Conservation (phyloP, 2,329 filamentous ascomycete genomes). For the Decorospora gaudefroyi region DNA sequence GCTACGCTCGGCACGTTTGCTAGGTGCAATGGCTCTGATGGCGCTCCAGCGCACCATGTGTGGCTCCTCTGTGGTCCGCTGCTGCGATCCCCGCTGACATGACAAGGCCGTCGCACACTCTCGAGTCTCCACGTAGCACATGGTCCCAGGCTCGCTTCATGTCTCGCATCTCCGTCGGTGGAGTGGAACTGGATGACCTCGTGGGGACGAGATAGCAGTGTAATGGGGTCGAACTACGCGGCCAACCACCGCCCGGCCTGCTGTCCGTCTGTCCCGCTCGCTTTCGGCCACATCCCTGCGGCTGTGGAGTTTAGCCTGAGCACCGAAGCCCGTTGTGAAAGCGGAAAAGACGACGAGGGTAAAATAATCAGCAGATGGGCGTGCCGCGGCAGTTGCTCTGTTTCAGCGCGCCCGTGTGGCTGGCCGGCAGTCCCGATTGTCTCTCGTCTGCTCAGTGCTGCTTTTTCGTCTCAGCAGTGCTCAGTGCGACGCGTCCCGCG, state of each 20-base stretch:
- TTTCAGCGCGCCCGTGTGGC: constrained; percentile 40
- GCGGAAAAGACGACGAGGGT: constrained; percentile 34
- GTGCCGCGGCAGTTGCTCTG: constrained; percentile 36
- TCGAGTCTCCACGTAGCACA: constrained; percentile 49
- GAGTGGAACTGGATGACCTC: constrained; percentile 23
- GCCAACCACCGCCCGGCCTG: constrained; percentile 39
- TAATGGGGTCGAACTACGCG: constrained; percentile 7
- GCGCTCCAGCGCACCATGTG: constrained; percentile 21
- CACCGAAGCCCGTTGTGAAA: constrained; percentile 36
- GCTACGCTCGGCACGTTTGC: constrained; percentile 46
- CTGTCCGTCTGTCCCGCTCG: constrained; percentile 45
- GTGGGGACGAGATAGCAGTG: constrained; percentile 20
- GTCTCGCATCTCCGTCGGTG: constrained; percentile 14
- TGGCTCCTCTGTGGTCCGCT: constrained; percentile 27
- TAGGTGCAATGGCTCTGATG: no score
- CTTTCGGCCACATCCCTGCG: constrained; percentile 31
- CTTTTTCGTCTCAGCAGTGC: constrained; percentile 22
- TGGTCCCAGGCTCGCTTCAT: constrained; percentile 27
- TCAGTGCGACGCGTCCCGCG: constrained; percentile 13
- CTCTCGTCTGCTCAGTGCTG: no score
- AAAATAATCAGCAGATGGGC: constrained; percentile 16
- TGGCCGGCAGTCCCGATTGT: constrained; percentile 23
- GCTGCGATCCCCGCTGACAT: constrained; percentile 36
- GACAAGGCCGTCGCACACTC: constrained; percentile 43
- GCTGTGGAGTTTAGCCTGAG: no score